Evolutionary conservation across 495 filamentous ascomycete species (phyloP).

Genomic region (Aspergillus cristatus): DNA sequence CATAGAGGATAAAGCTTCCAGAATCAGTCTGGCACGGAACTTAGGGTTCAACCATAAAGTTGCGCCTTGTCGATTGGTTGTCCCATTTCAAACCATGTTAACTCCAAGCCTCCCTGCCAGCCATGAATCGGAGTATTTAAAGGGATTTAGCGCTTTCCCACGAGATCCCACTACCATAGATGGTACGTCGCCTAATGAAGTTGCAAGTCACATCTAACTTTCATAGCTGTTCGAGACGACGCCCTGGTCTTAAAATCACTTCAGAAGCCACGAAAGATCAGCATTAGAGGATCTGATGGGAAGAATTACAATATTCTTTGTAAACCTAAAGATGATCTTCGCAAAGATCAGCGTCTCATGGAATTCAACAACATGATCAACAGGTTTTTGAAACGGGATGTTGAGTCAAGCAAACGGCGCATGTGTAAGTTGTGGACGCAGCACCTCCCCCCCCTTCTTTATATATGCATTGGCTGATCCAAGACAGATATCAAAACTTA

Average conservation of each 20-base stretch:
- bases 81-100: slow-evolving; percentile 78
- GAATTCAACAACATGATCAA: slow-evolving; percentile 99
- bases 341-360: slow-evolving; percentile 96
- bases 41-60: slow-evolving; percentile 76
- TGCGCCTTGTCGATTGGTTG: slow-evolving; percentile 73
- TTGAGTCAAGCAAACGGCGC: slow-evolving; percentile 76
- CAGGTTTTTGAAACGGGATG: slow-evolving; percentile 78
- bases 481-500: slow-evolving; percentile 85
- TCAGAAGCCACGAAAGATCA: slow-evolving; percentile 85
- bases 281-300: slow-evolving; percentile 80
- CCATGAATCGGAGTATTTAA: slow-evolving; percentile 56
- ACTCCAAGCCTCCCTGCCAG: slow-evolving; percentile 71
- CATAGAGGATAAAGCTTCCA: slow-evolving; percentile 58
- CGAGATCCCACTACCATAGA: slow-evolving; percentile 52
- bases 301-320: slow-evolving; percentile 80
- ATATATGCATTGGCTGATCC: too few relatives aligned
- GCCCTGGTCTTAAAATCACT: slow-evolving; percentile 85
- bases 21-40: slow-evolving; percentile 62
- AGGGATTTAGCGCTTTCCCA: slow-evolving; percentile 76
- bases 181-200: slow-evolving; percentile 20
- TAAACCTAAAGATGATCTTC: slow-evolving; percentile 96
- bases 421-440: slow-evolving; percentile 47
- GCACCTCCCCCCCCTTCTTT: background rate
- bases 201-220: slow-evolving; percentile 25
- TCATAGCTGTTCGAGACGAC: slow-evolving; percentile 62